phyloP scores from a whole-genome alignment of 1,139 yeast genomes.

The Lodderomyces parapsilosis region DNA sequence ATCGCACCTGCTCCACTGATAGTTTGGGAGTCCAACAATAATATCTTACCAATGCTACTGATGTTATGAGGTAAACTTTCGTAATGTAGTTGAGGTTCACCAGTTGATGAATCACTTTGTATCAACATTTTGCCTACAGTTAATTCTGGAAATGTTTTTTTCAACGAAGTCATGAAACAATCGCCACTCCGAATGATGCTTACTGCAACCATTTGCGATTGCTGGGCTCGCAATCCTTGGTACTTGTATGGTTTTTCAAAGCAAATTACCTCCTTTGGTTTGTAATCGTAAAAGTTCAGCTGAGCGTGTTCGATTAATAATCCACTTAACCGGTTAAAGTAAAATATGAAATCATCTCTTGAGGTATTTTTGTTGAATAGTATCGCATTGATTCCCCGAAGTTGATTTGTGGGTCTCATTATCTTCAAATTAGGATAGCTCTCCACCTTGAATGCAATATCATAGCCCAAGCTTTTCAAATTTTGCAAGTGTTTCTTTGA shows the following conservation, averaged over 20 bases:
- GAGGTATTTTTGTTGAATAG: conserved; percentile 54
- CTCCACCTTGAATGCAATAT: conserved; percentile 30
- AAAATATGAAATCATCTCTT: conserved; percentile 79
- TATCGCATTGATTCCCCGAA: conserved; percentile 69
- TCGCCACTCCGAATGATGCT: conserved; percentile 90
- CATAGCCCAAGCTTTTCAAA: conserved; percentile 52
- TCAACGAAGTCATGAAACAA: conserved; percentile 77
- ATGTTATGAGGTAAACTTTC: conserved; percentile 48
- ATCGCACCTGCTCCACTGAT: conserved; percentile 92
- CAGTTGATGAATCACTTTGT: conserved; percentile 84
- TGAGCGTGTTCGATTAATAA: conserved; percentile 67
- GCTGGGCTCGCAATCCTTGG: conserved; percentile 37
- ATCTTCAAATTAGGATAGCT: conserved; percentile 27
- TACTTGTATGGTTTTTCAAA: conserved; percentile 44
- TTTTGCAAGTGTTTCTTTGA: conserved; percentile 64
- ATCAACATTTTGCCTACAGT: conserved; percentile 80
- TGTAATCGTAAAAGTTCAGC: conserved; percentile 46
- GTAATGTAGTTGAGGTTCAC: conserved; percentile 89
- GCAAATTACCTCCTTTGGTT: conserved; percentile 24
- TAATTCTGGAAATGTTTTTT: conserved; percentile 74
- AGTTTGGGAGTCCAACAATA: conserved; percentile 82
- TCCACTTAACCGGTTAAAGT: conserved; percentile 76
- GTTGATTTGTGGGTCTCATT: conserved; percentile 64
- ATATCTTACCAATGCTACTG: conserved; percentile 41
- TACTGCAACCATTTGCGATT: conserved; percentile 63